Evolutionary conservation across 352 stramenopile genomes (phyloP).

Genomic region (Peronospora destructor): DNA sequence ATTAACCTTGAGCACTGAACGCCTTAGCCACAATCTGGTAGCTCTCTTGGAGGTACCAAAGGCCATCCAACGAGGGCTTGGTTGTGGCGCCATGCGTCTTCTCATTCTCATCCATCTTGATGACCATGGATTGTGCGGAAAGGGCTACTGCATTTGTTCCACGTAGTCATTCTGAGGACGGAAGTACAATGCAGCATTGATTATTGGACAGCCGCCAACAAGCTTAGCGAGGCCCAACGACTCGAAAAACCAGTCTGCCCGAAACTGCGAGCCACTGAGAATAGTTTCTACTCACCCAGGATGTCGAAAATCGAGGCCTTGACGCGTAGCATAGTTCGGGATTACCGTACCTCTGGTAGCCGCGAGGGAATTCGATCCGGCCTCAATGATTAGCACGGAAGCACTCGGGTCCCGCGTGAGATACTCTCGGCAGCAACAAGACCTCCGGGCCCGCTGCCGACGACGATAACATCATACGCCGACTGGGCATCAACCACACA

Average conservation of each 20-base stretch:
- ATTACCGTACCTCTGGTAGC: slow-evolving; percentile 39
- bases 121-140: slow-evolving; percentile 42
- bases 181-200: slow-evolving; percentile 82
- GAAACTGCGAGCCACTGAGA: slow-evolving; percentile 38
- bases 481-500: slow-evolving; percentile 19
- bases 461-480: slow-evolving; percentile 48
- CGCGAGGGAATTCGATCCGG: slow-evolving; percentile 36
- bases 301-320: slow-evolving; percentile 56
- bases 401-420: slow-evolving; percentile 45
- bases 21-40: slow-evolving; percentile 43
- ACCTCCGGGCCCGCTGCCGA: slow-evolving; percentile 51
- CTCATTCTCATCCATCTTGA: slow-evolving; percentile 47
- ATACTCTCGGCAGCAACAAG: slow-evolving; percentile 60
- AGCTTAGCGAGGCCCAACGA: slow-evolving; percentile 56
- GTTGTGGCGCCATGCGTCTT: slow-evolving; percentile 38
- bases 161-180: slow-evolving; percentile 48
- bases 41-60: slow-evolving; percentile 47
- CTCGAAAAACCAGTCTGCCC: slow-evolving; percentile 38
- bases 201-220: slow-evolving; percentile 66
- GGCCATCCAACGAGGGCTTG: slow-evolving; percentile 44
- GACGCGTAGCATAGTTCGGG: slow-evolving; percentile 33
- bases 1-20: slow-evolving; percentile 33
- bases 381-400: slow-evolving; percentile 57
- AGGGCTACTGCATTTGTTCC: slow-evolving; percentile 33
- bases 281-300: slow-evolving; percentile 50